Evolutionary conservation across 768 basidiomycete genomes (phyloP), one percentile per base, ranked within the genome.

Genomic region (Mycena vulgaris): DNA sequence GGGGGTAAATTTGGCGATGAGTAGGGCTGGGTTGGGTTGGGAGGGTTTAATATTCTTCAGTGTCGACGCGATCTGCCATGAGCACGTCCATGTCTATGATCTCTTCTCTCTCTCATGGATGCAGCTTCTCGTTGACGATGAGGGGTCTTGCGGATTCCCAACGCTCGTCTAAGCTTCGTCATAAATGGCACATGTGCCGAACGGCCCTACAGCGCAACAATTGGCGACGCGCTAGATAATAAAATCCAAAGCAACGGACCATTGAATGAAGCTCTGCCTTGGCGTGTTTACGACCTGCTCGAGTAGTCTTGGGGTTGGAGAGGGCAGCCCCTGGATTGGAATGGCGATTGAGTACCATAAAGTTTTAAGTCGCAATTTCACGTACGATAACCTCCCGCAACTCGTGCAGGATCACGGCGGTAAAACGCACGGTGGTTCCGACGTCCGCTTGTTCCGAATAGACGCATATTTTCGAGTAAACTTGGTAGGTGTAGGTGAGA

Each of bases 341-440:
- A 42, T 59, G n/a, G n/a, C n/a, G 30, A 27, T 10, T 53, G 52
- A 65, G 25, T 2, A 39, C 21, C 17, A 37, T 52, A 3, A 23
- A 61, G n/a, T 33, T n/a, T 40, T n/a, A 2, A 14, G 2, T 25
- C 2, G 5, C 23, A 39, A 23, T n/a, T 67, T 53, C 30, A 76
- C 86, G 75, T 75, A 87, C 87, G 86, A 75, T 85, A 84, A 31
- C 87, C 87, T 35, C 82, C 86, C 27, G 86, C 86, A 49, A 87
- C 86, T 40, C 84, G 83, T 59, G 86, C 84, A 31, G 75, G 81
- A 72, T 88, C 82, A 68, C 78, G 79, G 30, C 82, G 80, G 69
- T 79, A 80, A 71, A 82, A 83, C n/a, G 77, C 72, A 40, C 57
- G 60, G 40, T 74, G 77, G 55, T 70, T 58, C 11, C 72, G 64